A percentile compares a stretch with the other conserved stretches of the same genome.
These are phyloP conservation scores for Penicillium sp. DNA, from an alignment of 2,329 filamentous ascomycete species.

Conservation along the genomic window DNA sequence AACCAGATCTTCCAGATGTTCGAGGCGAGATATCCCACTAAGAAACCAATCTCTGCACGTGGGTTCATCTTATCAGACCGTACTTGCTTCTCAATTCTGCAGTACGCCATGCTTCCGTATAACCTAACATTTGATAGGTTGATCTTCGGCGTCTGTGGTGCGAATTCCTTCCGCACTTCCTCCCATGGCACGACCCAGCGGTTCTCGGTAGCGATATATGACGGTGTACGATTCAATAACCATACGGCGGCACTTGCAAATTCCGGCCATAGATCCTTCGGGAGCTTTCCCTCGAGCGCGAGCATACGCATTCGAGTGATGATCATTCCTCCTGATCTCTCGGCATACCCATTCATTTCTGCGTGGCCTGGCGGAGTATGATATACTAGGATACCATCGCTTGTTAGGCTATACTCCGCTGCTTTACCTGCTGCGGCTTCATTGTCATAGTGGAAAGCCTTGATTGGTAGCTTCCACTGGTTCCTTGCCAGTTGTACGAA, in stretches of 20 bases:
- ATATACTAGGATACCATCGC: not conserved
- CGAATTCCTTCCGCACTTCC: not conserved
- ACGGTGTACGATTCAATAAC: conserved; percentile 4
- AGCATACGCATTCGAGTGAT: not conserved
- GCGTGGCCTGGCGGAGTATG: not conserved
- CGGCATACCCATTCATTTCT: not conserved
- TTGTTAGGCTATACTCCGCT: not conserved
- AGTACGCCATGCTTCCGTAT: not conserved
- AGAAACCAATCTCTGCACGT: not conserved
- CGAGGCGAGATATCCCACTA: not conserved
- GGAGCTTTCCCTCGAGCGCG: not conserved
- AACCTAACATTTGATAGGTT: conserved; percentile 5
- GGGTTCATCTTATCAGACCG: not conserved
- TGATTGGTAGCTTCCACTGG: not conserved
- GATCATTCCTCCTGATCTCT: conserved; percentile 3
- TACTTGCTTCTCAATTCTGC: not conserved
- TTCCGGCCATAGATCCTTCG: conserved; percentile 1
- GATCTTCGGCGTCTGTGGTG: not conserved
- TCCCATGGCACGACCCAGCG: not conserved
- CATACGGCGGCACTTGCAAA: not conserved
- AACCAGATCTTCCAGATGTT: conserved; percentile 4
- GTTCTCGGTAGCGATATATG: not conserved
- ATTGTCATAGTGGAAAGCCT: conserved; percentile 1
- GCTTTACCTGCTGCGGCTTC: not conserved
- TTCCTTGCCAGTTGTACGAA: not conserved